phyloP scores from a whole-genome alignment of 495 filamentous ascomycete genomes.

The Usnea hakonensis region DNA sequence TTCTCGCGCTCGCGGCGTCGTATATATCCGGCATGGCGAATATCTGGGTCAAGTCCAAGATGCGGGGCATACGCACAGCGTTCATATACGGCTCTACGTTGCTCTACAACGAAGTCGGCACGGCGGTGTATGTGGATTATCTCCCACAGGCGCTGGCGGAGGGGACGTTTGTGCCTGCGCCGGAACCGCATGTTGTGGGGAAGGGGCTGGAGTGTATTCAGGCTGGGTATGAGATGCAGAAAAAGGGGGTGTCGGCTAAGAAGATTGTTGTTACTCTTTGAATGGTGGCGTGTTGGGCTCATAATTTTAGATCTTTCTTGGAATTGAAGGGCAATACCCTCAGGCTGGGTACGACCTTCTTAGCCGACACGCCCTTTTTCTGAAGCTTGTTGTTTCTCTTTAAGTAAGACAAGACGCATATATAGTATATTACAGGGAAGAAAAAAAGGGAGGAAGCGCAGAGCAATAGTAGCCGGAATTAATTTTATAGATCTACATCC shows the following conservation, averaged over 20 bases:
- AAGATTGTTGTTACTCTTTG: constrained; percentile 36
- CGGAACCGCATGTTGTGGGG: constrained; percentile 30
- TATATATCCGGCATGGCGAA: neutral
- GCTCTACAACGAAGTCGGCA: constrained; percentile 24
- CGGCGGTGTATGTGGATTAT: constrained; percentile 29
- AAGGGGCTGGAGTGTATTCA: constrained; percentile 39
- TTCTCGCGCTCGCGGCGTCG: neutral
- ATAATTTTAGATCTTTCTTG: too few species aligned
- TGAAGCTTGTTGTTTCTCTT: too few species aligned
- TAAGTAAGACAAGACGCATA: too few species aligned
- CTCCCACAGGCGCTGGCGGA: constrained; percentile 28
- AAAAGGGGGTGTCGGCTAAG: constrained; percentile 36
- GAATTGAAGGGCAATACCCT: too few species aligned
- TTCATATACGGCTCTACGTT: constrained; percentile 11
- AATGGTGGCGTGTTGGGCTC: too few species aligned
- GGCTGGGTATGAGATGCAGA: constrained; percentile 32
- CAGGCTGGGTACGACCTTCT: too few species aligned
- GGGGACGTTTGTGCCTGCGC: constrained; percentile 25
- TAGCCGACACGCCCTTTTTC: too few species aligned
- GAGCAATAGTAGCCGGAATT: too few species aligned
- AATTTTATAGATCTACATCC: too few species aligned
- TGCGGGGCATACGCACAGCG: constrained; percentile 8
- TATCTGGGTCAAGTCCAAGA: constrained; percentile 5
- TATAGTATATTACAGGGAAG: too few species aligned
- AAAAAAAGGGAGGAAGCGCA: too few species aligned